Conservation (phyloP, 768 basidiomycete species). For the Melanogaster broomeanus region DNA sequence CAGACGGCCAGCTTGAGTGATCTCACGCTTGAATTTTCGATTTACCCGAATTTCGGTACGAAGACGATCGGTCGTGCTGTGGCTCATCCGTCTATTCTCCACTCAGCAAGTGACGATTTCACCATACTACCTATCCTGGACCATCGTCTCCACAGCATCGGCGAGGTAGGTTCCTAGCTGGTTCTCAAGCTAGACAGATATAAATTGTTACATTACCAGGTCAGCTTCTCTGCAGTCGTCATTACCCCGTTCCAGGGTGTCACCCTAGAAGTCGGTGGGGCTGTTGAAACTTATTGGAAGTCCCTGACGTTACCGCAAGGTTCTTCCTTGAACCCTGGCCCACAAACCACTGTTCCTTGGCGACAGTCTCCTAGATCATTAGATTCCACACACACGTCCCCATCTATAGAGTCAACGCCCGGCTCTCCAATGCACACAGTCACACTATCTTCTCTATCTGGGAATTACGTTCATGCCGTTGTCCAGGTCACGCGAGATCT, state of each 20-base stretch:
- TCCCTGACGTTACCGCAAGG: slow-evolving; percentile 47
- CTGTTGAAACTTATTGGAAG: slow-evolving; percentile 99
- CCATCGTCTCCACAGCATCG: slow-evolving; percentile 89
- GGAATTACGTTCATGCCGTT: slow-evolving; percentile 82
- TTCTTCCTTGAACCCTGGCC: slow-evolving; percentile 32
- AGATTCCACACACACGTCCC: slow-evolving; percentile 68
- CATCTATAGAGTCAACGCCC: slow-evolving; percentile 58
- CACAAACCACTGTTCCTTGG: slow-evolving; percentile 38
- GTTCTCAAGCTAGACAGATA: neutral
- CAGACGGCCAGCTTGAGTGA: slow-evolving; percentile 75
- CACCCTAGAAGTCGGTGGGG: slow-evolving; percentile 91
- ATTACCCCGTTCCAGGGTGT: slow-evolving; percentile 90
- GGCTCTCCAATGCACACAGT: slow-evolving; percentile 55
- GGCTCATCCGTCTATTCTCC: slow-evolving; percentile 75
- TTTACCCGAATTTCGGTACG: slow-evolving; percentile 97
- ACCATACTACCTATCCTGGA: slow-evolving; percentile 83
- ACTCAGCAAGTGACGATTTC: slow-evolving; percentile 52
- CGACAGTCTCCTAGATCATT: slow-evolving; percentile 33
- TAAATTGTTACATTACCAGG: slow-evolving; percentile 43
- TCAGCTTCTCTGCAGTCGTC: slow-evolving; percentile 85
- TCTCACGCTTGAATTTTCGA: slow-evolving; percentile 86
- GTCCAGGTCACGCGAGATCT: slow-evolving; percentile 93
- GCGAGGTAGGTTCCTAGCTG: slow-evolving; percentile 60
- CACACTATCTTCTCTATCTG: slow-evolving; percentile 87
- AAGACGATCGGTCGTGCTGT: slow-evolving; percentile 95